Evolutionary conservation across 2,329 filamentous ascomycete genomes (phyloP), one percentile per base, ranked within the genome.

Genomic region (Arachnomyces sp.): DNA sequence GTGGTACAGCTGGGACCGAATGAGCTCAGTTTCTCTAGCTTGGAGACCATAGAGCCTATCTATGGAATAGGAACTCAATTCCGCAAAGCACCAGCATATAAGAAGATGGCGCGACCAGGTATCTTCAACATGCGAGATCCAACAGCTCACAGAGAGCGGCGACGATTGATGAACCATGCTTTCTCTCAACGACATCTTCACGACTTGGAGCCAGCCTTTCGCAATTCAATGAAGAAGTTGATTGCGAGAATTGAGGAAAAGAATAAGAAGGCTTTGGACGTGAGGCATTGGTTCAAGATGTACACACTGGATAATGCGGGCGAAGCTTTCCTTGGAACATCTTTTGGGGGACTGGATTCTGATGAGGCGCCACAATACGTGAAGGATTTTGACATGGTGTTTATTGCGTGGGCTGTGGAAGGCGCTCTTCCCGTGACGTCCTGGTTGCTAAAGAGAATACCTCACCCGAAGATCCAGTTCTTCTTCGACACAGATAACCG

Each of bases 1-100:
- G 34, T 45, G 11, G 44, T 45, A 15, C 40, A 39, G 9, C 18
- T 42, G 7, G 42, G 37, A 21, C 44, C 44, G 2, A 46, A 41
- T 28, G 41, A 44, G 34, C 41, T 44, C 28, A 36, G 42, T 17
- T 41, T 41, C 28, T 28, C 28, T 11, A 31, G 30, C n/a, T 28
- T 21, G 29, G 38, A 44, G 12, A 31, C 28, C 18, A 32, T 44
- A 17, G 42, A 44, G 11, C 3, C 29, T 3, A 36, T 44, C 33
- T 41, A 44, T 34, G 32, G 33, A 11, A 41, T 37, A 13, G 33
- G 38, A 11, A 44, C 36, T 18, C 14, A 32, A 25, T 44, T 44
- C 38, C 21, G 12, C 28, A 44, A 44, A 18, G 32, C 25, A 14
- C 14, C 31, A 25, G 40, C 40, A 12, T 36, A 40, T 30, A 35